These are phyloP conservation scores for Eucalyptus rudis DNA, from an alignment of 345 rosid genomes.

Conservation along the genomic window DNA sequence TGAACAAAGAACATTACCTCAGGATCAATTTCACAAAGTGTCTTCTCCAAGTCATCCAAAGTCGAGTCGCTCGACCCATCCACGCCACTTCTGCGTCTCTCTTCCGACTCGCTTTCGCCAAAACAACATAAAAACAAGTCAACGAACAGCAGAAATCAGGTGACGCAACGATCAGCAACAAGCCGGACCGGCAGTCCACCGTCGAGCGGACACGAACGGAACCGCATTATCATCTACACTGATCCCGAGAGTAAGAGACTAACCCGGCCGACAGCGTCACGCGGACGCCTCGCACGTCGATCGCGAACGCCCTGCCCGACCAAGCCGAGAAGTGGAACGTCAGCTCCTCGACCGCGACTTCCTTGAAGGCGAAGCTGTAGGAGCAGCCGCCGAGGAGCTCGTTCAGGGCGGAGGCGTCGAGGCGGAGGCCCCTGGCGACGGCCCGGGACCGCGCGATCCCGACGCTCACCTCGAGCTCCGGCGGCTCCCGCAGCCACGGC, in stretches of 20 bases:
- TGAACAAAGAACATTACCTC: conserved; percentile 35
- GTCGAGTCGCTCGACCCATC: conserved; percentile 7
- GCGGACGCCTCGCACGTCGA: conserved; percentile 51
- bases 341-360: conserved; percentile 35
- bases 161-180: neutral
- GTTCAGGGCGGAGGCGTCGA: conserved; percentile 42
- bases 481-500: conserved; percentile 59
- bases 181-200: neutral
- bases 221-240: neutral
- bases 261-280: conserved; percentile 39
- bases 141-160: neutral
- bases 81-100: conserved; percentile 16
- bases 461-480: conserved; percentile 46
- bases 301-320: conserved; percentile 45
- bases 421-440: conserved; percentile 27
- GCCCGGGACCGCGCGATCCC: conserved; percentile 43
- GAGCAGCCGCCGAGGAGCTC: conserved; percentile 24
- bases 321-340: conserved; percentile 50
- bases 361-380: conserved; percentile 21
- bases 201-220: neutral
- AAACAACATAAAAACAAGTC: neutral
- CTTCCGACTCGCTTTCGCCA: conserved; percentile 21
- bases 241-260: neutral
- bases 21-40: conserved; percentile 51
- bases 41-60: conserved; percentile 29